Evolutionary conservation across 2,329 filamentous ascomycete genomes (phyloP).

Genomic region (Calonectria hongkongensis): DNA sequence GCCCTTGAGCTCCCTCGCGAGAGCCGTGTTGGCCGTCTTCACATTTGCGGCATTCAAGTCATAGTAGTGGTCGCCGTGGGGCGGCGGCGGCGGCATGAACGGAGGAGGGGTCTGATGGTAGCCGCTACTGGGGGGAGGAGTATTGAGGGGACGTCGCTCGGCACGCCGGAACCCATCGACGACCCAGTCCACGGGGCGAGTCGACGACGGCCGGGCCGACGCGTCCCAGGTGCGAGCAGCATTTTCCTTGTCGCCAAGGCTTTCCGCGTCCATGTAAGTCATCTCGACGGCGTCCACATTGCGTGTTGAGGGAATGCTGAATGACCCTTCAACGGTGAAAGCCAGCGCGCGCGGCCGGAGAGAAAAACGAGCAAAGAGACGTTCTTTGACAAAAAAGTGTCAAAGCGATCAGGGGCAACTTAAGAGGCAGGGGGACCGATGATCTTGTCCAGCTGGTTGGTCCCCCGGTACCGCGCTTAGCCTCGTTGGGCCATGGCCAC

Average conservation of each 20-base stretch:
- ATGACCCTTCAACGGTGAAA: slow-evolving; percentile 8
- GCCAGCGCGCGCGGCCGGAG: neutral
- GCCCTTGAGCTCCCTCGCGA: slow-evolving; percentile 85
- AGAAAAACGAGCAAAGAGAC: slow-evolving; percentile 10
- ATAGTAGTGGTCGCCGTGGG: slow-evolving; percentile 10
- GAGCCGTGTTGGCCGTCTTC: slow-evolving; percentile 83
- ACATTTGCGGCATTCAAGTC: slow-evolving; percentile 70
- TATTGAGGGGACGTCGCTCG: slow-evolving; percentile 35
- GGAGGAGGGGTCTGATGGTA: slow-evolving; percentile 19
- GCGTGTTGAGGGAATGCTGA: slow-evolving; percentile 43
- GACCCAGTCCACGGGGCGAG: slow-evolving; percentile 46
- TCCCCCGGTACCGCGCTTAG: slow-evolving; percentile 1
- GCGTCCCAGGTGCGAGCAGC: slow-evolving; percentile 41
- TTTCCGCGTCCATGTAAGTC: slow-evolving; percentile 33
- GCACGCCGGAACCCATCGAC: slow-evolving; percentile 51
- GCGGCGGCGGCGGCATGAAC: slow-evolving; percentile 8
- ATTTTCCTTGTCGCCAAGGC: slow-evolving; percentile 30
- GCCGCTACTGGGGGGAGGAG: slow-evolving; percentile 20
- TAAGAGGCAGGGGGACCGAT: slow-evolving; percentile 4
- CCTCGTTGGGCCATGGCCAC: neutral
- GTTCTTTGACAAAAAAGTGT: neutral
- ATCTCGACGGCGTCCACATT: slow-evolving; percentile 49
- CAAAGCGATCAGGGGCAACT: slow-evolving; percentile 22
- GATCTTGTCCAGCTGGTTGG: neutral
- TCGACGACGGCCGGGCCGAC: slow-evolving; percentile 28